Conservation (phyloP, 768 basidiomycete species). For the Cystofilobasidium ferigula region DNA sequence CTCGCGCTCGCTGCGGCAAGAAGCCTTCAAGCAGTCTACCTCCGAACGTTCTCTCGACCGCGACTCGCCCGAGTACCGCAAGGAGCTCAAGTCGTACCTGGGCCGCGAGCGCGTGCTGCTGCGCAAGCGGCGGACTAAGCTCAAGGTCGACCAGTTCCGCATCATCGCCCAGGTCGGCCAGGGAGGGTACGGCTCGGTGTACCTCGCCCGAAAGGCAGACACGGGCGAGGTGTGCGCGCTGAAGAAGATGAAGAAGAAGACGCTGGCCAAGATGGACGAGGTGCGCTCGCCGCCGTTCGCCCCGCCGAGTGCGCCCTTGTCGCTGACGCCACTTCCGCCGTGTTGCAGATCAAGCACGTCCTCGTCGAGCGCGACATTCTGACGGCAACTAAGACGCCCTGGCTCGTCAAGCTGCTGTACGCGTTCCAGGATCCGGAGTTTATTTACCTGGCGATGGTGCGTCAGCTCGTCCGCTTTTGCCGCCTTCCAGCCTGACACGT, state of each 20-base stretch:
- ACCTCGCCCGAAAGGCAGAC: conserved; percentile 85
- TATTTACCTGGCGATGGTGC: conserved; percentile 85
- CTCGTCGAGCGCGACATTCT: conserved; percentile 95
- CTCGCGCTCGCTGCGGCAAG: conserved; percentile 68
- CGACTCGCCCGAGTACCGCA: conserved; percentile 37
- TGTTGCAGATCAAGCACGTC: conserved; percentile 76
- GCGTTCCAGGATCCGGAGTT: conserved; percentile 88
- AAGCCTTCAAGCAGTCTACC: conserved; percentile 67
- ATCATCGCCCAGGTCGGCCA: conserved; percentile 98
- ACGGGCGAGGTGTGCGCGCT: conserved; percentile 92
- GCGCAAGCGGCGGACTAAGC: conserved; percentile 82
- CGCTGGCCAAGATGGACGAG: conserved; percentile 97
- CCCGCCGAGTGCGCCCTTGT: too few relatives aligned
- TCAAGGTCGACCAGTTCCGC: conserved; percentile 88
- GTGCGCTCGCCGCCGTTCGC: conserved; percentile 39
- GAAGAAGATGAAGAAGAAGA: conserved; percentile 94
- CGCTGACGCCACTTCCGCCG: background rate
- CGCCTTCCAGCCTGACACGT: background rate
- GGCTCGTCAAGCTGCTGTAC: conserved; percentile 87
- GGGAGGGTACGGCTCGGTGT: conserved; percentile 97
- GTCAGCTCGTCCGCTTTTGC: conserved; percentile 7
- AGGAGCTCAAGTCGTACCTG: conserved; percentile 84
- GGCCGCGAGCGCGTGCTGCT: conserved; percentile 86
- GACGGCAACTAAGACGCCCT: conserved; percentile 92
- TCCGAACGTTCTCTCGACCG: conserved; percentile 45